Conservation (phyloP, 805 yeast species). For the Lachancea sp. region DNA sequence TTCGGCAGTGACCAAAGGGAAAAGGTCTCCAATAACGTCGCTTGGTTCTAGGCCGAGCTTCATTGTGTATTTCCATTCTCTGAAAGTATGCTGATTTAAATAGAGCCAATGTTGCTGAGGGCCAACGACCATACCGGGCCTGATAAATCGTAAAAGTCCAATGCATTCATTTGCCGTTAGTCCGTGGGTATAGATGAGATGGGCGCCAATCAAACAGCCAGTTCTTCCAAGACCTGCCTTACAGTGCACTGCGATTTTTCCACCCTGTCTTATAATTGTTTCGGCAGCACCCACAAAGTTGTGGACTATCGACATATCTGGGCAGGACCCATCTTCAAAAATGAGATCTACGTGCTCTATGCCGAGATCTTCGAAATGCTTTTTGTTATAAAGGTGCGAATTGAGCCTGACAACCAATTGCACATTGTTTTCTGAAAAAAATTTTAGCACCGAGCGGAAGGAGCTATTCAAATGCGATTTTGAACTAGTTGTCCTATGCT, state of each 20-base stretch:
- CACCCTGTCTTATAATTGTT: constrained; percentile 75
- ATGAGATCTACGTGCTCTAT: constrained; percentile 92
- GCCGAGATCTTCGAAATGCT: constrained; percentile 73
- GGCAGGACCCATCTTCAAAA: constrained; percentile 97
- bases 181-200: constrained; percentile 90
- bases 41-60: constrained; percentile 63
- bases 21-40: constrained; percentile 59
- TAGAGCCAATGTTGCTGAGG: constrained; percentile 99
- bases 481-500: constrained; percentile 12
- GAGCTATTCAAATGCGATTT: constrained; percentile 53
- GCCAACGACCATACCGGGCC: constrained; percentile 99
- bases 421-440: constrained; percentile 66
- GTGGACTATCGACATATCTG: constrained; percentile 86
- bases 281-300: constrained; percentile 94
- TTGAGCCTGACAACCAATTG: constrained; percentile 87
- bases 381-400: constrained; percentile 81
- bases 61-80: constrained; percentile 95
- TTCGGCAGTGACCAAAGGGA: constrained; percentile 55
- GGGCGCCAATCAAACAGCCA: constrained; percentile 96
- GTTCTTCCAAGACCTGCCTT: constrained; percentile 98
- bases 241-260: constrained; percentile 97
- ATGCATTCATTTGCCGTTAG: constrained; percentile 96
- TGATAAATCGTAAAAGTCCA: constrained; percentile 89
- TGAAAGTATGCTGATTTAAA: constrained; percentile 88
- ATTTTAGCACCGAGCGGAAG: constrained; percentile 73